Conservation (phyloP, 305 asterid species). For the Fraxinus floribunda region DNA sequence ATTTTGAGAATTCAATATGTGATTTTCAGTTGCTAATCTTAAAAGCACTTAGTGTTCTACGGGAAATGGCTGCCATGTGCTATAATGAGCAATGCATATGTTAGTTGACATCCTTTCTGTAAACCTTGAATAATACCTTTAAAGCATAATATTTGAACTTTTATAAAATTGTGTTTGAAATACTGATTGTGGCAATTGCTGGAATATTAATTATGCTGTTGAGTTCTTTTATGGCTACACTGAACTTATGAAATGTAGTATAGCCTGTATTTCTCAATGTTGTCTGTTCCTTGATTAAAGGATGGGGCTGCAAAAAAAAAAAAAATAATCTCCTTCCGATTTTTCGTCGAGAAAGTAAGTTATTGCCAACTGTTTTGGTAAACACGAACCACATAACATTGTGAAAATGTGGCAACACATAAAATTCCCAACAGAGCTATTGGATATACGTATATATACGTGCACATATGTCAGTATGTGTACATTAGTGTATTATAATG, state of each 20-base stretch:
- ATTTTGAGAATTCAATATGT: too few species aligned
- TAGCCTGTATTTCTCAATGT: neutral
- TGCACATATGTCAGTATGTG: too few species aligned
- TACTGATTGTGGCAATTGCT: too few species aligned
- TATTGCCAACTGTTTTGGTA: too few species aligned
- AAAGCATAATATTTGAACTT: neutral
- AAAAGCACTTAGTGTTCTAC: neutral
- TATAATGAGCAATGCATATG: neutral
- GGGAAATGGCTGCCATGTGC: neutral
- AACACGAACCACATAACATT: too few species aligned
- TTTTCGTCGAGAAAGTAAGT: too few species aligned
- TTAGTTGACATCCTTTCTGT: neutral
- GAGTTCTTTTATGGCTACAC: neutral
- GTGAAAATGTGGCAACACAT: too few species aligned
- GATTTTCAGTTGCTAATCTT: too few species aligned
- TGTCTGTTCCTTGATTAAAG: constrained; percentile 34
- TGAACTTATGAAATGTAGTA: neutral
- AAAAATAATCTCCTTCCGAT: neutral
- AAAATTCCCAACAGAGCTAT: too few species aligned
- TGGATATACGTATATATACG: too few species aligned
- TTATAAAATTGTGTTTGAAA: neutral
- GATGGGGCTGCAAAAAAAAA: constrained; percentile 45
- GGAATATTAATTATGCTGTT: neutral
- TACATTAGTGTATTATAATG: too few species aligned
- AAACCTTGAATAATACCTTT: neutral